Conservation (phyloP, 108 stramenopile species). For the Halocafeteria seosinensis region DNA sequence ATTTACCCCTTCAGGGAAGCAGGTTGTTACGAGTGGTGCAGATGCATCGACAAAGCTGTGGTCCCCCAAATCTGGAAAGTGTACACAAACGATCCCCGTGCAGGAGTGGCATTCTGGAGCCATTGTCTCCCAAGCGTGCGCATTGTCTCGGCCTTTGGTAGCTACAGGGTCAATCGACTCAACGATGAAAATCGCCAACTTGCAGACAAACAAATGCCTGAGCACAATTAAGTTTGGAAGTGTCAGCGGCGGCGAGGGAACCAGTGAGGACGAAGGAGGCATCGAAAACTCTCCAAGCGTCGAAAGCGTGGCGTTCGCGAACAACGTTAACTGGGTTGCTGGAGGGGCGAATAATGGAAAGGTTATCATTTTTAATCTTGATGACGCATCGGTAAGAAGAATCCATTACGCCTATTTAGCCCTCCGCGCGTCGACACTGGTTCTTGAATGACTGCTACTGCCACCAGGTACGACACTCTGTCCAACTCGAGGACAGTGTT, state of each 20-base stretch:
- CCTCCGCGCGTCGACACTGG: too few species aligned
- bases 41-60: slow-evolving; percentile 76
- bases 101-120: slow-evolving; percentile 1
- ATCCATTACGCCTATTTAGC: too few species aligned
- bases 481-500: too few species aligned
- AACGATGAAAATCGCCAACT: slow-evolving; percentile 60
- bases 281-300: neutral
- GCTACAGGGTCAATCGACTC: slow-evolving; percentile 60
- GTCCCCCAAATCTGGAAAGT: slow-evolving; percentile 68
- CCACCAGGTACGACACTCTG: too few species aligned
- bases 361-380: too few species aligned
- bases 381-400: too few species aligned
- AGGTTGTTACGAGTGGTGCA: slow-evolving; percentile 51
- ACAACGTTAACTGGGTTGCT: neutral
- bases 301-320: neutral
- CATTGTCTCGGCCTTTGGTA: slow-evolving; percentile 21
- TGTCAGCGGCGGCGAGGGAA: neutral
- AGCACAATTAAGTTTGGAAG: neutral
- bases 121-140: slow-evolving; percentile 19
- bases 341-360: too few species aligned
- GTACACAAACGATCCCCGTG: slow-evolving; percentile 56
- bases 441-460: too few species aligned
- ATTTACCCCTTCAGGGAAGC: slow-evolving; percentile 71
- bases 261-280: neutral
- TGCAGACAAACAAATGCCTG: slow-evolving; percentile 58